Percentiles rank a stretch among this genome's conserved stretches.
Conservation (phyloP, 257 asterid genomes). For the Gentiana straminea region DNA sequence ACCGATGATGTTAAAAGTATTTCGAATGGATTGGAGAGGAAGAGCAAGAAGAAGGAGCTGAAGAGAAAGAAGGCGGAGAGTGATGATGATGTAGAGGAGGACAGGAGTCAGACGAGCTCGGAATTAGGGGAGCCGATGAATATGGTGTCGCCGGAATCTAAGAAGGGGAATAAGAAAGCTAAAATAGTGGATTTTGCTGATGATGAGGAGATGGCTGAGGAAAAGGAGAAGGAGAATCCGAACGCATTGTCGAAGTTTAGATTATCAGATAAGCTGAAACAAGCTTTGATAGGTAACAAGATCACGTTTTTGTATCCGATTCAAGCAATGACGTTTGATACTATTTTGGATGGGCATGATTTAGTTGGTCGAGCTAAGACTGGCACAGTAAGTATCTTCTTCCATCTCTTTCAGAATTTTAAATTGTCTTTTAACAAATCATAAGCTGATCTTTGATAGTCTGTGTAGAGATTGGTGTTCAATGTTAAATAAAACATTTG, state of each 20-base stretch:
- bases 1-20: constrained; percentile 15
- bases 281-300: constrained; percentile 44
- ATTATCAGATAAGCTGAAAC: constrained; percentile 55
- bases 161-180: constrained; percentile 37
- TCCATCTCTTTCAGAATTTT: not conserved
- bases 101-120: constrained; percentile 63
- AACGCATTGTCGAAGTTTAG: constrained; percentile 57
- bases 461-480: too few relatives aligned
- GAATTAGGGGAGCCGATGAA: constrained; percentile 67
- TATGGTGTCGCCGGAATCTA: constrained; percentile 9
- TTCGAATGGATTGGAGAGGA: constrained; percentile 19
- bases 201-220: constrained; percentile 1
- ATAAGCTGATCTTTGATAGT: too few relatives aligned
- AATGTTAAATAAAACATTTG: too few relatives aligned
- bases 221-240: constrained; percentile 26
- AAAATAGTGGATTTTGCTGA: constrained; percentile 22
- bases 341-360: constrained; percentile 66
- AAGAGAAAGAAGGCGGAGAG: constrained; percentile 39
- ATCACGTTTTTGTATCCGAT: constrained; percentile 67
- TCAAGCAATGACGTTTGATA: constrained; percentile 77
- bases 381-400: constrained; percentile 50
- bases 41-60: constrained; percentile 49
- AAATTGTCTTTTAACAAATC: not conserved
- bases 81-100: constrained; percentile 34
- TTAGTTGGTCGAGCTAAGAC: constrained; percentile 92